Percentiles rank a stretch among this genome's conserved stretches.
These are phyloP conservation scores for Oxyria digyna DNA, from an alignment of 148 eudicot genomes.

Conservation along the genomic window DNA sequence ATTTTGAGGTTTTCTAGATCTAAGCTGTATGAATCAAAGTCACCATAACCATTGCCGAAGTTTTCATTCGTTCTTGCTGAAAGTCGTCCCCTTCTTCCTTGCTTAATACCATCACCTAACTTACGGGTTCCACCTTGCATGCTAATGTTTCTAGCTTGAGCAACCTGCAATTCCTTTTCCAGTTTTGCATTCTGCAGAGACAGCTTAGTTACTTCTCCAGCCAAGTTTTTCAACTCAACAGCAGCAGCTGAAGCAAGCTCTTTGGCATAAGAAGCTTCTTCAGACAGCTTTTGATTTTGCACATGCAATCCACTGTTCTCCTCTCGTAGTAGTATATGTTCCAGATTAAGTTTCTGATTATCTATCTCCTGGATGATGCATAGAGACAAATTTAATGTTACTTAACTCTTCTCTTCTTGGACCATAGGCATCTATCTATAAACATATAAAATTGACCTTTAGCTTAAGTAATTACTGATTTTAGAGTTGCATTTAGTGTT, in stretches of 20 bases:
- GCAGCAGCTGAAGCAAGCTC: constrained; percentile 99
- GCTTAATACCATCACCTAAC: constrained; percentile 35
- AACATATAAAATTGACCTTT: no score
- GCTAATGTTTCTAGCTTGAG: constrained; percentile 42
- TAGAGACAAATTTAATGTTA: background rate
- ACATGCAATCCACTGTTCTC: constrained; percentile 80
- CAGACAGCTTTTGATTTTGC: constrained; percentile 80
- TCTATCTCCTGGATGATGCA: constrained; percentile 51
- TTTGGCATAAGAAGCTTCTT: constrained; percentile 95
- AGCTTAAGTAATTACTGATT: no score
- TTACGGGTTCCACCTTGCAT: constrained; percentile 44
- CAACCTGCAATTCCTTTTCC: constrained; percentile 69
- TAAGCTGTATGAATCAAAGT: constrained; percentile 28
- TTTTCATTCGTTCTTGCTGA: constrained; percentile 45
- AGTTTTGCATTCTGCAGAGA: constrained; percentile 74
- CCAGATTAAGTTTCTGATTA: constrained; percentile 65
- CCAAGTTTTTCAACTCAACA: constrained; percentile 80
- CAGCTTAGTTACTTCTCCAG: constrained; percentile 82
- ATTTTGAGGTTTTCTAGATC: constrained; percentile 49
- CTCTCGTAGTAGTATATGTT: constrained; percentile 56
- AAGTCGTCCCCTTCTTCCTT: constrained; percentile 49
- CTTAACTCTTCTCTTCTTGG: background rate
- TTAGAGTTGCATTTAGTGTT: no score
- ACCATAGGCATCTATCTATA: background rate
- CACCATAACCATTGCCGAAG: constrained; percentile 41